These are phyloP conservation scores for Erodium texanum DNA, from an alignment of 441 rosid genomes.

Conservation along the genomic window DNA sequence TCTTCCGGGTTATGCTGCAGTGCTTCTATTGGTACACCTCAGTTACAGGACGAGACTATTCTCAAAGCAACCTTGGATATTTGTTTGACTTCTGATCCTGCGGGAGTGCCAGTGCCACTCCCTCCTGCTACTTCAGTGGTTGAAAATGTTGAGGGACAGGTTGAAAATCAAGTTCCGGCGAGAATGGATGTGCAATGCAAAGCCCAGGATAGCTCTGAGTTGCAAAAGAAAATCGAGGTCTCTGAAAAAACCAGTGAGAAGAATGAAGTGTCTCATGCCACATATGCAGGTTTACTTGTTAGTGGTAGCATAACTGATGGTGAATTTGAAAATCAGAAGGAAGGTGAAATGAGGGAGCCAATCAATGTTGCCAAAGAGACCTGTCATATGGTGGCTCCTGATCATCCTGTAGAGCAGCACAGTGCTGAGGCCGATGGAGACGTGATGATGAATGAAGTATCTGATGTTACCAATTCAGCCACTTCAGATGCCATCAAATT, in stretches of 20 bases:
- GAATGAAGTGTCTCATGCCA: conserved; percentile 18
- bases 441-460: conserved; percentile 10
- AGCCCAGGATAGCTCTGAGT: conserved; percentile 16
- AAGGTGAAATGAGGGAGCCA: conserved; percentile 17
- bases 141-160: conserved; percentile 20
- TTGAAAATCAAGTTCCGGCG: conserved; percentile 21
- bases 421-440: conserved; percentile 11
- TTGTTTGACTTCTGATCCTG: conserved; percentile 24
- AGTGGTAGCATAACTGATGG: conserved; percentile 12
- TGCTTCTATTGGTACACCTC: conserved; percentile 18
- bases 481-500: conserved; percentile 12
- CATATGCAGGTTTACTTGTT: conserved; percentile 17
- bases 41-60: conserved; percentile 27
- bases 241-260: conserved; percentile 18
- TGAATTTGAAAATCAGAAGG: conserved; percentile 16
- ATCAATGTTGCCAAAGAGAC: conserved; percentile 9
- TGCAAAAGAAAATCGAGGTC: conserved; percentile 22
- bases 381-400: conserved; percentile 10
- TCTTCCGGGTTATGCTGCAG: conserved; percentile 14
- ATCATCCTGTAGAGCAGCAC: conserved; percentile 21
- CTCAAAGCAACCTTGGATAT: conserved; percentile 24
- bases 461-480: conserved; percentile 15
- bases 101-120: conserved; percentile 21
- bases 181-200: conserved; percentile 12
- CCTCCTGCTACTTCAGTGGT: conserved; percentile 17